Conservation (phyloP, 2,329 filamentous ascomycete species). For the Fusarium nelsonii region DNA sequence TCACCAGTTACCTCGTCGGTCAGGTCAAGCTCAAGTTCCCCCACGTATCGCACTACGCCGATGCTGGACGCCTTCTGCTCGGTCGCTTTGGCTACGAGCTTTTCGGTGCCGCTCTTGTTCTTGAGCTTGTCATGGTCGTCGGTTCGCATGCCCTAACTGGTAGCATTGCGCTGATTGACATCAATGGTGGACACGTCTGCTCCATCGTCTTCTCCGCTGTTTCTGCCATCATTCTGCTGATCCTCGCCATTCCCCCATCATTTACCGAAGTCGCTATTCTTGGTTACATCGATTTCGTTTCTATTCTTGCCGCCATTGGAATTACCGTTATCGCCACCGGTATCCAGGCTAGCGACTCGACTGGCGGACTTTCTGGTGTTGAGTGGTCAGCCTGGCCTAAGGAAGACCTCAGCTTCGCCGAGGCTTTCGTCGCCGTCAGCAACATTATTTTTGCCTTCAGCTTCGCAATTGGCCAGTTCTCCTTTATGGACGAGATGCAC, state of each 20-base stretch:
- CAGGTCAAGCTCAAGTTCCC: conserved; percentile 65
- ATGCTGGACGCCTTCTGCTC: conserved; percentile 66
- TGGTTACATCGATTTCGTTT: conserved; percentile 63
- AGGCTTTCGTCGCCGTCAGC: conserved; percentile 70
- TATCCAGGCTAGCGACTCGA: conserved; percentile 53
- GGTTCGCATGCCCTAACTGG: conserved; percentile 79
- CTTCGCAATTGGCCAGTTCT: conserved; percentile 41
- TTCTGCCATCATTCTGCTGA: conserved; percentile 59
- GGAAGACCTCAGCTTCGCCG: conserved; percentile 60
- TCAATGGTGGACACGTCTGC: conserved; percentile 65
- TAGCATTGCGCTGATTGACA: conserved; percentile 73
- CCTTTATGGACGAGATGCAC: conserved; percentile 45
- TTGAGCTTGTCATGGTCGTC: conserved; percentile 78
- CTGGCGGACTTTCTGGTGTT: conserved; percentile 51
- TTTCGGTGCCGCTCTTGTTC: conserved; percentile 69
- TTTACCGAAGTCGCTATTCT: conserved; percentile 53
- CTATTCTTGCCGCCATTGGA: conserved; percentile 65
- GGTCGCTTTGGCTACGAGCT: conserved; percentile 72
- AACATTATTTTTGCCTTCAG: conserved; percentile 63
- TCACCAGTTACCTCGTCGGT: conserved; percentile 61
- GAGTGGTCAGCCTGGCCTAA: conserved; percentile 61
- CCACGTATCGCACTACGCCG: conserved; percentile 57
- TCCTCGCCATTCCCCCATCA: conserved; percentile 61
- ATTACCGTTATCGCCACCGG: conserved; percentile 76
- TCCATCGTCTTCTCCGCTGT: conserved; percentile 56